Evolutionary conservation across 257 asterid species (phyloP), one percentile per base, ranked within the genome.

Genomic region (Solanum pimpinellifolium): DNA sequence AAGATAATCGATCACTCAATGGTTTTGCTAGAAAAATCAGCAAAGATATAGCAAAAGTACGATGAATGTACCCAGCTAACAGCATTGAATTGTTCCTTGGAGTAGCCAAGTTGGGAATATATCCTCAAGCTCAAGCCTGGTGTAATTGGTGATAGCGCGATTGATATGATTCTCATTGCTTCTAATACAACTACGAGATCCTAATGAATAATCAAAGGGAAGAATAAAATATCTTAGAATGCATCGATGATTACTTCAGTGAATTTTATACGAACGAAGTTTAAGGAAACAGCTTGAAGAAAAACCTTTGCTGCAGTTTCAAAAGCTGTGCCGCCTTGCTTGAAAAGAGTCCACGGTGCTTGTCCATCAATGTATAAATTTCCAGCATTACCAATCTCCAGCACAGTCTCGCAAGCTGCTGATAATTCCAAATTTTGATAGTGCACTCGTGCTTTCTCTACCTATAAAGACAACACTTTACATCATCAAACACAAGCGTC

Each of bases 261-360:
- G 66, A 84, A 42, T 16, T n/a, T 29, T 9, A n/a, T 42, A 25
- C 31, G 1, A 7, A 18, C 14, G 9, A 66, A 84, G 18, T 10
- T 49, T 11, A 29, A 47, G 85, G 68, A 80, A 78, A 80, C 2
- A 16, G 10, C 42, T 80, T 78, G 69, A 29, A 6, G 46, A 18
- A 81, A 47, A 73, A 94, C 98, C 98, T 94, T 96, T 88, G 99
- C 93, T 81, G 99, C 99, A 89, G 97, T 91, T 91, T 91, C 93
- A 46, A 92, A 92, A 88, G 95, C 96, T 85, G 92, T 84, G 39
- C 92, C 96, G 84, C 98, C 99, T 94, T 94, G 93, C 91, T 97
- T 97, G 90, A 97, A 95, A 88, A 94, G 95, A 49, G 96, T 93
- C 99, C 99, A 97, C 6, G 99, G 99, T 66, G 95, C 96, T 86